These are phyloP conservation scores for Diutina siamensis DNA, from an alignment of 1,139 yeast genomes.

Conservation along the genomic window DNA sequence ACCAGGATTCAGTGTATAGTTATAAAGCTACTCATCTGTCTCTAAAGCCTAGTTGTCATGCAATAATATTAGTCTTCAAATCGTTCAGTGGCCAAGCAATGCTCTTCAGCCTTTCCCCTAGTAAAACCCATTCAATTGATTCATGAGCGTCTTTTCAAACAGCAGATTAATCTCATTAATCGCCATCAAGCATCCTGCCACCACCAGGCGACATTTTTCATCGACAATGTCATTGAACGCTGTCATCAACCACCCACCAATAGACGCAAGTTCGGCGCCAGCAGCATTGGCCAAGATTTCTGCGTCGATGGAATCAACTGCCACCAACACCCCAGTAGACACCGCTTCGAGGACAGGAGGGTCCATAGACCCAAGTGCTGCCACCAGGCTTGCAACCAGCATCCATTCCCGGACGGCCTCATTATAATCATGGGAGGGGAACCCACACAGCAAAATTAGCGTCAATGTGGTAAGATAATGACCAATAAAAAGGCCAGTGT, in stretches of 20 bases:
- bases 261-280: not conserved
- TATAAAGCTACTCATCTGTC: too few species aligned
- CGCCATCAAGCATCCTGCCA: not conserved
- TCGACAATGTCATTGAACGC: not conserved
- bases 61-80: too few species aligned
- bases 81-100: too few species aligned
- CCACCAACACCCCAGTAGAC: constrained; percentile 1
- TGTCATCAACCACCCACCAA: not conserved
- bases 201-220: not conserved
- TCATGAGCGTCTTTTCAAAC: not conserved
- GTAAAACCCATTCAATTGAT: constrained; percentile 3
- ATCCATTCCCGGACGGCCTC: constrained; percentile 1
- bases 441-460: not conserved
- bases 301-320: not conserved
- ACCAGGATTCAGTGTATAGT: too few species aligned
- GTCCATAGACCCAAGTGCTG: not conserved
- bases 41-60: too few species aligned
- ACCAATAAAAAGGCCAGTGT: not conserved
- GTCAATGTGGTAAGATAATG: not conserved
- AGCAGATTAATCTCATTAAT: not conserved
- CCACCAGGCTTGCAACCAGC: not conserved
- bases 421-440: not conserved
- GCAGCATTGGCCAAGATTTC: not conserved
- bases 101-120: too few species aligned
- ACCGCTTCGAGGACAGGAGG: not conserved